These are phyloP conservation scores for Aspergillus nanangensis DNA, from an alignment of 495 filamentous ascomycete genomes.

Conservation along the genomic window DNA sequence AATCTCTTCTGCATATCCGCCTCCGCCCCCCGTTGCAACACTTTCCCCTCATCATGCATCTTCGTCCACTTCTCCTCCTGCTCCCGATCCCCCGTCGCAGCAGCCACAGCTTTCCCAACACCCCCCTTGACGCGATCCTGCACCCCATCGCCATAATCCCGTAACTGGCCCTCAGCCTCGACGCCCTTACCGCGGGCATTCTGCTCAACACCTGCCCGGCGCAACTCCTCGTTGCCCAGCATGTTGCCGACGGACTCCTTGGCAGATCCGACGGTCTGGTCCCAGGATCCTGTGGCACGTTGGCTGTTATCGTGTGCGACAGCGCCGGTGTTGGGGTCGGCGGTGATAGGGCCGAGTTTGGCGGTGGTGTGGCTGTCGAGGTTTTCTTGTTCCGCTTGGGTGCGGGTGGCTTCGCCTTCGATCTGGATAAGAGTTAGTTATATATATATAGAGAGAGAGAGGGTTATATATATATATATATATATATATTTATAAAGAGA, in stretches of 20 bases:
- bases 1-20: constrained; percentile 50
- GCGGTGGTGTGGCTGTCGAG: constrained; percentile 51
- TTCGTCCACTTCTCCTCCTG: constrained; percentile 57
- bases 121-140: constrained; percentile 68
- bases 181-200: constrained; percentile 75
- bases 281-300: constrained; percentile 68
- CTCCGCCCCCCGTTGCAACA: constrained; percentile 79
- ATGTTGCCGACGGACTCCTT: constrained; percentile 80
- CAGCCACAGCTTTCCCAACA: constrained; percentile 63
- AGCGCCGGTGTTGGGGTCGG: constrained; percentile 64
- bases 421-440: constrained; percentile 51
- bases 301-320: constrained; percentile 68
- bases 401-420: constrained; percentile 59
- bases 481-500: too few species aligned
- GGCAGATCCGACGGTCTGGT: constrained; percentile 79
- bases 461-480: too few species aligned
- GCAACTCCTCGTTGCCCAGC: constrained; percentile 69
- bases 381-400: not conserved
- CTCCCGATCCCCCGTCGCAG: constrained; percentile 64
- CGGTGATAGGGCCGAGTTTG: constrained; percentile 61
- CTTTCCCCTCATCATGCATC: constrained; percentile 83
- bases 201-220: constrained; percentile 68
- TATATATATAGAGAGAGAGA: too few species aligned
- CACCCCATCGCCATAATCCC: constrained; percentile 67
- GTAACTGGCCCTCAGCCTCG: constrained; percentile 81